Evolutionary conservation across 352 stramenopile species (phyloP).

Genomic region (Discostella stelligera): DNA sequence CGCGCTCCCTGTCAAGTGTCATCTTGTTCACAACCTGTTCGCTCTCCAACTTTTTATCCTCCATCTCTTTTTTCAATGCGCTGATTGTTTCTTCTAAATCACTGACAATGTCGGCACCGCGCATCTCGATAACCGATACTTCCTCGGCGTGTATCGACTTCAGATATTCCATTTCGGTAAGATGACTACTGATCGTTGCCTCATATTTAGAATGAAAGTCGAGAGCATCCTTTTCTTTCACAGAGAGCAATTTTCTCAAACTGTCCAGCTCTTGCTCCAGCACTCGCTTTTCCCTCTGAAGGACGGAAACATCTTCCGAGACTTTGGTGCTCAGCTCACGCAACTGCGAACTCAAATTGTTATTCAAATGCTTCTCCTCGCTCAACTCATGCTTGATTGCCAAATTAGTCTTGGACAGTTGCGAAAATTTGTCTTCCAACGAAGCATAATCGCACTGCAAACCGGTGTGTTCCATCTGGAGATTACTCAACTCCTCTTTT

Average conservation of each 20-base stretch:
- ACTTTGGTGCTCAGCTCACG: constrained; percentile 25
- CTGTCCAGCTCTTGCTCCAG: constrained; percentile 23
- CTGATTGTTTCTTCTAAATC: constrained; percentile 37
- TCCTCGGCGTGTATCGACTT: constrained; percentile 15
- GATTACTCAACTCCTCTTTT: constrained; percentile 14
- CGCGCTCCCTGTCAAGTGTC: constrained; percentile 19
- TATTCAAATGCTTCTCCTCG: constrained; percentile 16
- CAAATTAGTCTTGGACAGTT: not conserved
- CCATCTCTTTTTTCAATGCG: constrained; percentile 19
- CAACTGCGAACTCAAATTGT: constrained; percentile 27
- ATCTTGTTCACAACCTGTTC: constrained; percentile 15
- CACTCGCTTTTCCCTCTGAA: constrained; percentile 4
- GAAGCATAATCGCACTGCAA: constrained; percentile 19
- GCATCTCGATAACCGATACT: constrained; percentile 25
- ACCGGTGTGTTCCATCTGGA: constrained; percentile 3
- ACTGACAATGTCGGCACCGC: constrained; percentile 26
- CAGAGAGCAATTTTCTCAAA: not conserved
- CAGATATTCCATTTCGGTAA: constrained; percentile 27
- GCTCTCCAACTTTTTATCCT: constrained; percentile 9
- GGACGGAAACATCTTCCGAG: constrained; percentile 15
- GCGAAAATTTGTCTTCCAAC: not conserved
- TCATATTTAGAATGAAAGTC: constrained; percentile 11
- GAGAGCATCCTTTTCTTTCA: constrained; percentile 2
- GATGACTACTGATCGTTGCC: constrained; percentile 5
- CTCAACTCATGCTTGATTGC: constrained; percentile 21